phyloP scores from a whole-genome alignment of 2,329 filamentous ascomycete species.

The Aspergillus sp. region DNA sequence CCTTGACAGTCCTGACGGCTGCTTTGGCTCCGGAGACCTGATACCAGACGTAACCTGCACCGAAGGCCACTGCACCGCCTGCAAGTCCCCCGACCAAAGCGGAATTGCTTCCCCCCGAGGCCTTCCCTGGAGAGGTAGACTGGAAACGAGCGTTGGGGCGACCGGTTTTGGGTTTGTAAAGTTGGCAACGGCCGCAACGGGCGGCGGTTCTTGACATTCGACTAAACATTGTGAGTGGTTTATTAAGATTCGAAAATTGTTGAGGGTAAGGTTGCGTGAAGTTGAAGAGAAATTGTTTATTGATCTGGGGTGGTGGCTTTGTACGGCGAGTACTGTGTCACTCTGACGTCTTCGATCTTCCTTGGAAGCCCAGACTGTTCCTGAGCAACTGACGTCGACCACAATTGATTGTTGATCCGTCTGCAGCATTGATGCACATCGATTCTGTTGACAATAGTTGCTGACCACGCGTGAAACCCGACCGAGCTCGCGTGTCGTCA shows the following conservation, averaged over 20 bases:
- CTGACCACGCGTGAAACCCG: too few species aligned
- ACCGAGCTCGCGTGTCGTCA: too few species aligned
- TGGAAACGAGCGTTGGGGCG: conserved; percentile 25
- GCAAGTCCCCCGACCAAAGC: conserved; percentile 50
- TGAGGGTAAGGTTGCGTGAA: too few species aligned
- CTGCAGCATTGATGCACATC: too few species aligned
- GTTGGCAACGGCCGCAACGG: conserved; percentile 8
- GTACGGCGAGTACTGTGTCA: too few species aligned
- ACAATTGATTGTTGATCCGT: too few species aligned
- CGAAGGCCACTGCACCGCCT: conserved; percentile 50
- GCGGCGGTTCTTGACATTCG: conserved; percentile 7
- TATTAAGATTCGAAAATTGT: background rate
- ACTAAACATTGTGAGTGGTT: conserved; percentile 1
- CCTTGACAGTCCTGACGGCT: conserved; percentile 50
- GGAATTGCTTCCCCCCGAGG: conserved; percentile 22
- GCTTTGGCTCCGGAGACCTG: conserved; percentile 53
- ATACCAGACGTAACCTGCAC: conserved; percentile 54
- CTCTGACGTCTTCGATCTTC: too few species aligned
- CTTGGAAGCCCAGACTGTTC: too few species aligned
- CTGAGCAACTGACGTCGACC: too few species aligned
- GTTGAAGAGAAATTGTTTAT: too few species aligned
- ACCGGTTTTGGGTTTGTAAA: background rate
- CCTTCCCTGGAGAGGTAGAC: conserved; percentile 25
- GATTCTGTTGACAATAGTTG: too few species aligned
- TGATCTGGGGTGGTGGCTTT: too few species aligned